Evolutionary conservation across 169 alveolate genomes (phyloP).

Genomic region (Plasmodium vivax): DNA sequence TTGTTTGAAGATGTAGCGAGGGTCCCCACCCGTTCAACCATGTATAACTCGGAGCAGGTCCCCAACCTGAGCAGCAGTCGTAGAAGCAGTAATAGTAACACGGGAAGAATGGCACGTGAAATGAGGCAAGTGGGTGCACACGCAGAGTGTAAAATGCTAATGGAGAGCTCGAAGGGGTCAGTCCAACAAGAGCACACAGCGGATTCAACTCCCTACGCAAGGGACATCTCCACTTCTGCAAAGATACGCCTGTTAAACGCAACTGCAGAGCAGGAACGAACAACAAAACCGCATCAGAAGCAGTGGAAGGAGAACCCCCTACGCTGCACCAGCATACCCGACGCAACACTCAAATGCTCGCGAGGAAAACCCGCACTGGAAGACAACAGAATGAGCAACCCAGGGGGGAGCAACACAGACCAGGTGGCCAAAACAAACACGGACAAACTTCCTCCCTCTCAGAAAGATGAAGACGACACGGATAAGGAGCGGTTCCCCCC

Average conservation of each 20-base stretch:
- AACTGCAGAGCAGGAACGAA: background rate
- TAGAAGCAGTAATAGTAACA: background rate
- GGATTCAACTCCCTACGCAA: background rate
- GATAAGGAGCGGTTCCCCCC: background rate
- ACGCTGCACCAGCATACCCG: background rate
- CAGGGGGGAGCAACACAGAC: background rate
- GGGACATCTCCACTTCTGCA: background rate
- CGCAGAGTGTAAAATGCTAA: background rate
- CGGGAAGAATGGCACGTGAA: background rate
- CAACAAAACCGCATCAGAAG: background rate
- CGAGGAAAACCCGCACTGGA: background rate
- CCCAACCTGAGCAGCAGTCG: background rate
- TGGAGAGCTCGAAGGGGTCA: background rate
- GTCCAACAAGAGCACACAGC: background rate
- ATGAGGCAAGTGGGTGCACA: background rate
- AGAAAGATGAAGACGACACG: background rate
- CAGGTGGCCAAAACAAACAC: background rate
- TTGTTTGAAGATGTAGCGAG: background rate
- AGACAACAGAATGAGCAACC: background rate
- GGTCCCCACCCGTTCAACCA: background rate
- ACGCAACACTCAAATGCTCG: background rate
- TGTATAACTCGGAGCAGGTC: background rate
- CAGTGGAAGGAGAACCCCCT: background rate
- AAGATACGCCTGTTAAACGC: background rate
- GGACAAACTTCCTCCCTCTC: background rate